Evolutionary conservation across 805 yeast genomes (phyloP), one percentile per base, ranked within the genome.

Genomic region (Starmerella stellata): DNA sequence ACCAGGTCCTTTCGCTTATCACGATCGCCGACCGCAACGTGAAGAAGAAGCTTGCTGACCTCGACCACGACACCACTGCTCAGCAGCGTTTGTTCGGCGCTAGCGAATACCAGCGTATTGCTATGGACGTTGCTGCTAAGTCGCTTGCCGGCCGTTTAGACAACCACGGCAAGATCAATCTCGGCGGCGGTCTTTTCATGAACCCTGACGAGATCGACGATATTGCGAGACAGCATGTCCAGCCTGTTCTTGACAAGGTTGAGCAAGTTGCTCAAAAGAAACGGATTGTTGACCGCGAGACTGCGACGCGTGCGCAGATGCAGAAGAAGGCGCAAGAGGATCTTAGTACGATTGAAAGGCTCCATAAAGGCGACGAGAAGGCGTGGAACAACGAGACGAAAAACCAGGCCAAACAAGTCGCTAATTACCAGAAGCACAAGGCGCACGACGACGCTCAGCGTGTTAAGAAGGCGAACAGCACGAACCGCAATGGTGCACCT

Each of bases 121-220:
- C 95, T 2, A 66, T 77, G 38, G 74, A 75, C 23, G 61, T 78
- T 44, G 95, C 95, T 2, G 78, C 78, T 54, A 68, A 69, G 44
- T 72, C 73, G 50, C 63, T 69, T 35, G 70, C 69, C 36, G 73
- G 70, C 53, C 68, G 87, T 51, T 52, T 68, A 36, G 63, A 65
- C 44, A 54, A 62, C 44, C 54, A 50, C 37, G 72, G 74, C 46
- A 70, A 75, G 55, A 63, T 82, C 50, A 67, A 81, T 52, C 60
- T 87, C 45, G 98, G 98, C 43, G 94, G 93, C 45, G 96, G 95
- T 2, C 65, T 80, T 41, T 70, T 68, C 52, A 72, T 87, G 68
- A 65, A 78, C 30, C 77, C 69, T 43, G 68, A 64, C 17, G 95
- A 85, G 52, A 70, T 90, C 44, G 77, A 80, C 46, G 68, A 68